Conservation (phyloP, 108 stramenopile genomes). For the Skeletonema costatum region DNA sequence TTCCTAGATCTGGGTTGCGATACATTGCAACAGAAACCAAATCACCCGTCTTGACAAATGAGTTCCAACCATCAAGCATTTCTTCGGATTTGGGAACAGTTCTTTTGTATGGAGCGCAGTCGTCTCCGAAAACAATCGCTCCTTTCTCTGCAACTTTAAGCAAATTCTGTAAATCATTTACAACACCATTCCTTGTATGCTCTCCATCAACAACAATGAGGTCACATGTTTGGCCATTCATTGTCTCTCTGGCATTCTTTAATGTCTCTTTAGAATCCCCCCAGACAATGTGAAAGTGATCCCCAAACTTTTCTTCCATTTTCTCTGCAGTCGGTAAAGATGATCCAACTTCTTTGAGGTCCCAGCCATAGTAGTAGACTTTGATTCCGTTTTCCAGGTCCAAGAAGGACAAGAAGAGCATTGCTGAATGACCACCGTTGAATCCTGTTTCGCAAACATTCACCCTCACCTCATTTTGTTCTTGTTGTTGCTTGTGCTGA, state of each 20-base stretch:
- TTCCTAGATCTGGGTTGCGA: constrained; percentile 14
- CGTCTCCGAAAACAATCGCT: constrained; percentile 21
- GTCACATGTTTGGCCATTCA: constrained; percentile 13
- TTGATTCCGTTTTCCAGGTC: neutral
- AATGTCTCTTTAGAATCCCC: constrained; percentile 11
- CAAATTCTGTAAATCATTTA: constrained; percentile 11
- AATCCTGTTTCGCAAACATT: constrained; percentile 22
- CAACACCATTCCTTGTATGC: constrained; percentile 18
- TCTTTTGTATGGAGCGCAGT: constrained; percentile 24
- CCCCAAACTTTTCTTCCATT: neutral
- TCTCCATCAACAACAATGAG: constrained; percentile 20
- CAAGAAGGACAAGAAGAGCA: constrained; percentile 19
- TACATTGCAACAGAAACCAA: constrained; percentile 20
- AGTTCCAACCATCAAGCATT: constrained; percentile 22
- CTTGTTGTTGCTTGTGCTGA: neutral
- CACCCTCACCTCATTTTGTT: neutral
- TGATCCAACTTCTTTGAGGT: neutral
- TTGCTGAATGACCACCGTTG: constrained; percentile 22
- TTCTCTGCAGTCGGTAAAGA: constrained; percentile 3
- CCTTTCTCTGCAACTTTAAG: constrained; percentile 7
- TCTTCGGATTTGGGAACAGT: constrained; percentile 21
- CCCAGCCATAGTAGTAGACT: constrained; percentile 4
- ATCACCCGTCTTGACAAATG: neutral
- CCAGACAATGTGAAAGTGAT: constrained; percentile 16
- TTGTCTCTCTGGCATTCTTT: constrained; percentile 1